phyloP scores from a whole-genome alignment of 768 basidiomycete species.

The Auriculariales sp. region DNA sequence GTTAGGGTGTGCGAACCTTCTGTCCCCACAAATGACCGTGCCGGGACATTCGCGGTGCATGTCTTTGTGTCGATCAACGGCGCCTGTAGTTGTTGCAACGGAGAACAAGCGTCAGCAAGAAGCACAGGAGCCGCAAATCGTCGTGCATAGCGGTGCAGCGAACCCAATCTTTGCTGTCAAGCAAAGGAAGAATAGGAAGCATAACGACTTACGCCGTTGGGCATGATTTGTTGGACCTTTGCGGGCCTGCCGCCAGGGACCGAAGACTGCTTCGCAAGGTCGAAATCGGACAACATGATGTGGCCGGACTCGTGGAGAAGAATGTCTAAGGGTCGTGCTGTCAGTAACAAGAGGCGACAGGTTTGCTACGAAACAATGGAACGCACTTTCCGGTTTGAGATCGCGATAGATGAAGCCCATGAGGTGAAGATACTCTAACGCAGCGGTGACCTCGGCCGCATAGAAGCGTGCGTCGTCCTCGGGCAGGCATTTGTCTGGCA shows the following conservation, averaged over 20 bases:
- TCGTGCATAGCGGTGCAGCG: not conserved
- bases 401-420: constrained; percentile 99
- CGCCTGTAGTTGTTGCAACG: constrained; percentile 38
- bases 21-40: constrained; percentile 98
- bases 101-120: not conserved
- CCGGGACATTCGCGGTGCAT: constrained; percentile 94
- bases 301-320: constrained; percentile 94
- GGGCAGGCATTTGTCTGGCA: constrained; percentile 90
- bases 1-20: constrained; percentile 49
- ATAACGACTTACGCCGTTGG: constrained; percentile 64
- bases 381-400: constrained; percentile 96
- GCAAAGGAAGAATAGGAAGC: not conserved
- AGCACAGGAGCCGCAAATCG: not conserved
- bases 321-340: constrained; percentile 59
- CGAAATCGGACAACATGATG: constrained; percentile 99
- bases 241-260: constrained; percentile 77
- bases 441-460: constrained; percentile 95
- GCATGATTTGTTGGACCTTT: constrained; percentile 70
- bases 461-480: constrained; percentile 96
- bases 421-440: constrained; percentile 94
- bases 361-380: too few species aligned
- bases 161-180: not conserved
- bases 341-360: too few species aligned
- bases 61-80: constrained; percentile 94
- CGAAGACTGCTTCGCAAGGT: constrained; percentile 84